Evolutionary conservation across 192 early-diverging fungal species (phyloP).

Genomic region (Coemansia sp.): DNA sequence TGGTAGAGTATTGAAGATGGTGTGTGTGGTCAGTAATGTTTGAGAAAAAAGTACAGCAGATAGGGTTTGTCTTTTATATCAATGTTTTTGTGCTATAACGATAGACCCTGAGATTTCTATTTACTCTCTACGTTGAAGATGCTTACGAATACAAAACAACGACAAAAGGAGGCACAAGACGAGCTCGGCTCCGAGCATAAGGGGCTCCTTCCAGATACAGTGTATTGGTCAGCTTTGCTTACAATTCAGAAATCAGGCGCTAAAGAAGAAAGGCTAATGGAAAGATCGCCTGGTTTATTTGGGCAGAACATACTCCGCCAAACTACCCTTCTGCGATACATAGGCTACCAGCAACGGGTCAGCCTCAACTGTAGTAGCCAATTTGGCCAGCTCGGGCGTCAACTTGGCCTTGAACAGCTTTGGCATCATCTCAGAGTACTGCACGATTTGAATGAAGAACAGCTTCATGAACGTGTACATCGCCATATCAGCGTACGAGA

Average conservation of each 20-base stretch:
- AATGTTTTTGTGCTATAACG: background rate
- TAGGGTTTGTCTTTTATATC: background rate
- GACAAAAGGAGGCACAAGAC: background rate
- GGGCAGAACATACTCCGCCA: conserved; percentile 1
- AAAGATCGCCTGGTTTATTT: background rate
- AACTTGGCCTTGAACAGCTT: conserved; percentile 15
- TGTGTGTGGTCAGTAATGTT: background rate
- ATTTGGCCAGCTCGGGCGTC: conserved; percentile 38
- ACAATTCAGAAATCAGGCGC: background rate
- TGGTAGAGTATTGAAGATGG: background rate
- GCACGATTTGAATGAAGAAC: conserved; percentile 4
- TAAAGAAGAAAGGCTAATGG: background rate
- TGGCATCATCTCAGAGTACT: conserved; percentile 5
- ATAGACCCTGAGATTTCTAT: background rate
- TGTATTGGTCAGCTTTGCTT: background rate
- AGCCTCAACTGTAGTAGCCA: conserved; percentile 30
- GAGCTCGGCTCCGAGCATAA: background rate
- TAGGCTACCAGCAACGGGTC: conserved; percentile 11
- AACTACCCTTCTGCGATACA: background rate
- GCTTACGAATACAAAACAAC: background rate
- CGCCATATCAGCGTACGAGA: conserved; percentile 52
- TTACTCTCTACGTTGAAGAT: background rate
- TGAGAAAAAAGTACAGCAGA: background rate
- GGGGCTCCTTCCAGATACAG: background rate
- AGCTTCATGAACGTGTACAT: conserved; percentile 27